phyloP scores from a whole-genome alignment of 1,284 basidiomycete genomes.

The Ceratobasidium sp. region DNA sequence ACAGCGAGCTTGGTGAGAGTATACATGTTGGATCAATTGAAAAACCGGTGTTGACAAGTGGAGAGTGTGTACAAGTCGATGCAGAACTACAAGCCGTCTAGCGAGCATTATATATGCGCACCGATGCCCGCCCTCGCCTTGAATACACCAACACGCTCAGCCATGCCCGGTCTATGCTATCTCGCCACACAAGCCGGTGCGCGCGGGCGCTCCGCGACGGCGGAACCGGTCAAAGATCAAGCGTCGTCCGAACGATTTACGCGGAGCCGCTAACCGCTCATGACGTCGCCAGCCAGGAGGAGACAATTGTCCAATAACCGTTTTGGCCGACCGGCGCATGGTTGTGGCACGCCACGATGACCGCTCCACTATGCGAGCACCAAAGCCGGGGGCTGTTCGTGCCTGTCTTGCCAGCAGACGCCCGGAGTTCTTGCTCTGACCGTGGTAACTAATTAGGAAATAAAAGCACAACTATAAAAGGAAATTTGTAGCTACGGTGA shows the following conservation, averaged over 20 bases:
- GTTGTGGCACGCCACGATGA: neutral
- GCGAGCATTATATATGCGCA: slow-evolving; percentile 1
- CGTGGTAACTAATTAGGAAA: neutral
- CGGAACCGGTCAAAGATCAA: neutral
- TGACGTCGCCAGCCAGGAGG: no score
- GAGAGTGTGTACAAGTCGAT: neutral
- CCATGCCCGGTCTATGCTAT: no score
- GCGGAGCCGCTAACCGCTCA: neutral
- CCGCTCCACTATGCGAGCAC: neutral
- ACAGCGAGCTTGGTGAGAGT: slow-evolving; percentile 20
- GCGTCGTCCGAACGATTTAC: neutral
- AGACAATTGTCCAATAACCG: no score
- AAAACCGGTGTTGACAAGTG: neutral
- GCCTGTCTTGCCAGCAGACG: neutral
- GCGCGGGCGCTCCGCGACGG: neutral
- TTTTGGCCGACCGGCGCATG: no score
- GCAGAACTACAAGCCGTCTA: neutral
- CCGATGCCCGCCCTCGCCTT: neutral
- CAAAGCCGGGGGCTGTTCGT: neutral
- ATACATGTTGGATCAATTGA: neutral
- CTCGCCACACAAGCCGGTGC: neutral
- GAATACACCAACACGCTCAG: neutral
- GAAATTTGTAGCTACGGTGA: neutral
- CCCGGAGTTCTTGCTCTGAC: no score
- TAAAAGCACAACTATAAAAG: neutral